A percentile compares a stretch with the other conserved stretches of the same genome.
These are phyloP conservation scores for Penicillium sp. DNA, from an alignment of 2,329 filamentous ascomycete genomes.

Conservation along the genomic window DNA sequence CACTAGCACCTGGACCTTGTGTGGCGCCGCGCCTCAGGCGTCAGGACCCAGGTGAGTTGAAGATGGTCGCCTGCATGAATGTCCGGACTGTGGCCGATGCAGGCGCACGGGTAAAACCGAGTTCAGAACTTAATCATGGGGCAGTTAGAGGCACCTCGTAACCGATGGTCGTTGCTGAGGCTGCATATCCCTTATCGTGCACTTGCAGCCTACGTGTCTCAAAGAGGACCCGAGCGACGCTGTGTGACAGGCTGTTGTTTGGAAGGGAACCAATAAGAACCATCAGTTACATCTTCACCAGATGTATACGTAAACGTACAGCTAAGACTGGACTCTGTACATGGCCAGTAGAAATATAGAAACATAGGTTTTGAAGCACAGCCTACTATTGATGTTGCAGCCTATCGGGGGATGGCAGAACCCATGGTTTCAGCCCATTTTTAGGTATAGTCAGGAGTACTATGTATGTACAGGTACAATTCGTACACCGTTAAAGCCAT, in stretches of 20 bases:
- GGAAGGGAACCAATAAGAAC: neutral
- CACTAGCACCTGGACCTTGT: constrained; percentile 18
- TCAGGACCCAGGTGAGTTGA: constrained; percentile 10
- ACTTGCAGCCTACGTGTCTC: constrained; percentile 3
- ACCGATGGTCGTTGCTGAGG: constrained; percentile 3
- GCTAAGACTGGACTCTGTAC: too few species aligned
- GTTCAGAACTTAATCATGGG: constrained; percentile 10
- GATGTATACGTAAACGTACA: too few species aligned
- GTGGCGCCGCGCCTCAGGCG: constrained; percentile 23
- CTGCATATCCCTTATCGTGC: constrained; percentile 3
- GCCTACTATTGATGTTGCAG: constrained; percentile 10
- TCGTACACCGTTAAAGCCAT: neutral
- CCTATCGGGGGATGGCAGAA: constrained; percentile 17
- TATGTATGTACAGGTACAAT: neutral
- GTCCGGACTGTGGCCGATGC: constrained; percentile 14
- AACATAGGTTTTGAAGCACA: constrained; percentile 1
- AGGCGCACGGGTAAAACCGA: constrained; percentile 16
- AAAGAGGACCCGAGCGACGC: neutral
- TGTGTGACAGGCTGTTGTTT: neutral
- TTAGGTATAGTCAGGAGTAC: neutral
- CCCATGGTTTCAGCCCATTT: constrained; percentile 12
- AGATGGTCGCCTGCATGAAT: constrained; percentile 18
- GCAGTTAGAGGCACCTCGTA: neutral
- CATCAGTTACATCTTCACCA: too few species aligned
- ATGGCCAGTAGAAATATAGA: neutral